These are phyloP conservation scores for Neocatenulostroma microsporum DNA, from an alignment of 2,329 filamentous ascomycete species.

Conservation along the genomic window DNA sequence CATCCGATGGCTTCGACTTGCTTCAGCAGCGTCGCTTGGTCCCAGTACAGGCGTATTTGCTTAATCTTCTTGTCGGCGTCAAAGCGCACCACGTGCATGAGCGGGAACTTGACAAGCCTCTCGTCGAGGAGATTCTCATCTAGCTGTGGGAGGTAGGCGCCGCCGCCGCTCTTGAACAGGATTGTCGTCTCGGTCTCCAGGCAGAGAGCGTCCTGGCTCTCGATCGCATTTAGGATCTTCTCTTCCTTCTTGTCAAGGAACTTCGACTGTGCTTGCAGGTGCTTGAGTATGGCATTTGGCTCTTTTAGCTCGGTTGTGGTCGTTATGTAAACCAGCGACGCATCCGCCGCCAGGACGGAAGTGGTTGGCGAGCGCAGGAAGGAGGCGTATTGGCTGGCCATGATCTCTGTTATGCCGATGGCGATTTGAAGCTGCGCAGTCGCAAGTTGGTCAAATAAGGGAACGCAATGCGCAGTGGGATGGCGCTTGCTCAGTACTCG, in stretches of 20 bases:
- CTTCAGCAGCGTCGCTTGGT: slow-evolving; percentile 87
- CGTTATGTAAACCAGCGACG: slow-evolving; percentile 69
- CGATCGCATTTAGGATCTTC: slow-evolving; percentile 64
- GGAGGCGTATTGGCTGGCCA: slow-evolving; percentile 36
- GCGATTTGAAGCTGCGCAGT: too few relatives aligned
- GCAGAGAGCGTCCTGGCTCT: slow-evolving; percentile 61
- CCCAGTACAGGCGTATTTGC: slow-evolving; percentile 88
- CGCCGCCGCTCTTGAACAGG: slow-evolving; percentile 73
- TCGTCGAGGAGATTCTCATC: slow-evolving; percentile 93
- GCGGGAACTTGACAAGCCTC: slow-evolving; percentile 66
- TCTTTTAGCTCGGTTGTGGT: slow-evolving; percentile 70
- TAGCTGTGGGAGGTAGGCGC: slow-evolving; percentile 76
- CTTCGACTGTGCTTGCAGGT: slow-evolving; percentile 62
- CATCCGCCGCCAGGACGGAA: slow-evolving; percentile 37
- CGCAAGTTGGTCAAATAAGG: too few relatives aligned
- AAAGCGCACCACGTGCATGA: slow-evolving; percentile 90
- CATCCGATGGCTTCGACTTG: slow-evolving; percentile 89
- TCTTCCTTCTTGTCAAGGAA: slow-evolving; percentile 78
- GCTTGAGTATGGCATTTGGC: slow-evolving; percentile 70
- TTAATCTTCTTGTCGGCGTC: slow-evolving; percentile 67
- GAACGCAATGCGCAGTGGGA: too few relatives aligned
- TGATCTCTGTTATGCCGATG: too few relatives aligned
- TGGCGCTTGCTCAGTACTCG: too few relatives aligned
- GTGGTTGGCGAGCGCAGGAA: slow-evolving; percentile 41
- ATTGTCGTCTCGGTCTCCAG: slow-evolving; percentile 75